Percentiles rank a stretch among this genome's conserved stretches.
phyloP scores from a whole-genome alignment of 2,329 filamentous ascomycete species.

The Calonectria henricotiae region DNA sequence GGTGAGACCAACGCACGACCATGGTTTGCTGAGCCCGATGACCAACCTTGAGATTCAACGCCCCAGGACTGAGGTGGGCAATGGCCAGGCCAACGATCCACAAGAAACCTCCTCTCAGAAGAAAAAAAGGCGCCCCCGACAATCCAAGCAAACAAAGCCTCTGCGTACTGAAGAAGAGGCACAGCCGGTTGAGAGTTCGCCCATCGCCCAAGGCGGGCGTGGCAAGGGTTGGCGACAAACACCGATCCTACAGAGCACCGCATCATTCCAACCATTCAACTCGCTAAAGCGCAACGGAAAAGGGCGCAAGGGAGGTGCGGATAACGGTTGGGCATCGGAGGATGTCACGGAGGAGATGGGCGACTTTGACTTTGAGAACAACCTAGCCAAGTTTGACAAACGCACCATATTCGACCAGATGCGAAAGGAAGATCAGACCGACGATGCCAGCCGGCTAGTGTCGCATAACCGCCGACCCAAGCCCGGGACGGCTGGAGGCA shows the following conservation, averaged over 20 bases:
- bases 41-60: constrained; percentile 49
- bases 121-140: constrained; percentile 55
- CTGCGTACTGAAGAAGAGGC: constrained; percentile 53
- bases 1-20: constrained; percentile 45
- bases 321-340: constrained; percentile 95
- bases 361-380: constrained; percentile 94
- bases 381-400: constrained; percentile 96
- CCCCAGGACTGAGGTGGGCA: constrained; percentile 36
- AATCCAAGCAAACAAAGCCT: constrained; percentile 55
- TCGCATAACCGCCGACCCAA: constrained; percentile 84
- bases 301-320: constrained; percentile 63
- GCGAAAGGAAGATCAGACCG: constrained; percentile 87
- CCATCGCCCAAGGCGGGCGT: constrained; percentile 53
- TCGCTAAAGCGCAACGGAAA: constrained; percentile 73
- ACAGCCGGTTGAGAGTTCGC: constrained; percentile 47
- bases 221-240: constrained; percentile 75
- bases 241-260: constrained; percentile 73
- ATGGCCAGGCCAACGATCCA: constrained; percentile 44
- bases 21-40: constrained; percentile 51
- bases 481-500: constrained; percentile 83
- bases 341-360: constrained; percentile 96
- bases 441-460: constrained; percentile 92
- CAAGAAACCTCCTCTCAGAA: constrained; percentile 52
- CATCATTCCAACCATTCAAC: constrained; percentile 76
- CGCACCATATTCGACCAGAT: constrained; percentile 93